phyloP scores from a whole-genome alignment of 345 rosid genomes.

The Hypericum androsaemum region DNA sequence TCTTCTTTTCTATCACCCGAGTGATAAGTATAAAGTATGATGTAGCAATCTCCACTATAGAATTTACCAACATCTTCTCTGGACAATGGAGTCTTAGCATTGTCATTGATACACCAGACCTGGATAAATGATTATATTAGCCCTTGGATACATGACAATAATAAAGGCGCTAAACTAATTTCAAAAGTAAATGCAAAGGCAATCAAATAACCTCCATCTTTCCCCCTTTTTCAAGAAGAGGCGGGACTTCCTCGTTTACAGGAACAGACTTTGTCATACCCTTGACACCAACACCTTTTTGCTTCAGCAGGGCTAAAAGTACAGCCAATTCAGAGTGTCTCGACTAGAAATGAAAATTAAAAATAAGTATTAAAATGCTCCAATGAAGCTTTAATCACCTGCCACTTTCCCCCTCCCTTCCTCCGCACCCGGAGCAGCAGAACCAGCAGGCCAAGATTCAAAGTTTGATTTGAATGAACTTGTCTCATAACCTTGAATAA shows the following conservation, averaged over 20 bases:
- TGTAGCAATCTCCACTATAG: constrained; percentile 90
- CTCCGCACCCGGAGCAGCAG: constrained; percentile 67
- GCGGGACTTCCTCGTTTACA: constrained; percentile 83
- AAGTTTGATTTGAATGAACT: constrained; percentile 83
- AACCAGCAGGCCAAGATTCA: constrained; percentile 92
- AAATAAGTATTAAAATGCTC: constrained; percentile 6
- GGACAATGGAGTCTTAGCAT: constrained; percentile 60
- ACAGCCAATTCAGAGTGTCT: constrained; percentile 18
- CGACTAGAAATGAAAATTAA: constrained; percentile 6
- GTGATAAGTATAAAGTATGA: constrained; percentile 80
- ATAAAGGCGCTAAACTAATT: constrained; percentile 8
- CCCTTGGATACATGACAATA: background rate
- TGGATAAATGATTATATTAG: constrained; percentile 20
- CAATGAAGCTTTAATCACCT: constrained; percentile 37
- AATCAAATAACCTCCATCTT: constrained; percentile 69
- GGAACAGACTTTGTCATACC: constrained; percentile 62
- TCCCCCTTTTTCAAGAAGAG: constrained; percentile 92
- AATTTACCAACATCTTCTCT: constrained; percentile 88
- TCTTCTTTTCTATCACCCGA: constrained; percentile 97
- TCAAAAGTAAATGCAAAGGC: constrained; percentile 7
- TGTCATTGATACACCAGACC: constrained; percentile 89
- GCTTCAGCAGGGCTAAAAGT: constrained; percentile 77
- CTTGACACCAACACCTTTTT: constrained; percentile 88
- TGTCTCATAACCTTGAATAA: constrained; percentile 94
- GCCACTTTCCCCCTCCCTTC: constrained; percentile 99